Conservation (phyloP, 441 rosid genomes). For the Euphorbia celastroides region DNA sequence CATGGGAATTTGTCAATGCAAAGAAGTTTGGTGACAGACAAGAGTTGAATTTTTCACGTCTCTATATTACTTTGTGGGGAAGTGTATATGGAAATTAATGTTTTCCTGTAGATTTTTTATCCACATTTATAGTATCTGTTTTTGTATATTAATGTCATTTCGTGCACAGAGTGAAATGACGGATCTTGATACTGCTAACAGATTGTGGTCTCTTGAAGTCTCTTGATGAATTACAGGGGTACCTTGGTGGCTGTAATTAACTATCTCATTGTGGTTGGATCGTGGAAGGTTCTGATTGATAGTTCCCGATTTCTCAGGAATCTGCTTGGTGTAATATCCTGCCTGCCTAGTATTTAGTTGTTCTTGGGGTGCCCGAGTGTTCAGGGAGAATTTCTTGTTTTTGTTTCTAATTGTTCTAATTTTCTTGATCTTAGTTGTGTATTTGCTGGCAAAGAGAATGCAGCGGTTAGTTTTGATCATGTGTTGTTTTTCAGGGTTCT, state of each 20-base stretch:
- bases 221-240: background rate
- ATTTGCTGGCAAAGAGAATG: background rate
- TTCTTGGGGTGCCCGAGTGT: background rate
- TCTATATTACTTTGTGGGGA: background rate
- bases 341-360: background rate
- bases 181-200: background rate
- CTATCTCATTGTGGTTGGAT: background rate
- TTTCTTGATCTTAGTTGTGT: background rate
- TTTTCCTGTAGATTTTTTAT: too few relatives aligned
- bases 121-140: too few relatives aligned
- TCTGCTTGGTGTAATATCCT: background rate
- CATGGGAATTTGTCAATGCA: background rate
- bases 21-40: background rate
- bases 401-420: background rate
- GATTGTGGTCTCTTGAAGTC: background rate
- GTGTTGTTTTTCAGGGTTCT: conserved; percentile 3
- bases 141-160: background rate
- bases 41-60: background rate
- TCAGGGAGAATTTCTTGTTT: background rate
- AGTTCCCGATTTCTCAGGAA: background rate
- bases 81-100: background rate
- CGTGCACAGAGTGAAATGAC: background rate
- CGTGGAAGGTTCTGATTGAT: background rate
- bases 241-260: background rate
- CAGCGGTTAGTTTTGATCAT: background rate